A percentile compares a stretch with the other conserved stretches of the same genome.
Evolutionary conservation across 345 rosid genomes (phyloP).

Genomic region (Melaleuca alternifolia): DNA sequence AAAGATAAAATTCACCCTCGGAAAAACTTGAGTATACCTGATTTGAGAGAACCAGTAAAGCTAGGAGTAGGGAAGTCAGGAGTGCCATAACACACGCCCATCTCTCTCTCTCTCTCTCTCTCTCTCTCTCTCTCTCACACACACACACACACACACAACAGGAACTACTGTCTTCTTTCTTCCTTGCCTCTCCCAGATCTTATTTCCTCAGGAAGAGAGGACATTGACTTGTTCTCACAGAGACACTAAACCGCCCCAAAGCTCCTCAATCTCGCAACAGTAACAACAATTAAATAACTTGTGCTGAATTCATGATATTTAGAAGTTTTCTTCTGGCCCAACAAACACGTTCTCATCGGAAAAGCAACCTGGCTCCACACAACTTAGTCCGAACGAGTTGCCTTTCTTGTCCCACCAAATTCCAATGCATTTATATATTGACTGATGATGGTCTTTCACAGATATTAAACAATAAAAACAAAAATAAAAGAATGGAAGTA

Average conservation of each 20-base stretch:
- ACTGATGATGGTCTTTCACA: not conserved
- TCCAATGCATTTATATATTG: not conserved
- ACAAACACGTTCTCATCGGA: not conserved
- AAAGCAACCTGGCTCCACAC: not conserved
- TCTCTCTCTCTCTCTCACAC: not conserved
- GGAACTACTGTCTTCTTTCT: not conserved
- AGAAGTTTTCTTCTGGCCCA: not conserved
- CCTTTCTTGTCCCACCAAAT: not conserved
- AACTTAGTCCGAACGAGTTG: not conserved
- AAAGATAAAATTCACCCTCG: not conserved
- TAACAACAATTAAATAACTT: no score
- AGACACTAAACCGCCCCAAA: not conserved
- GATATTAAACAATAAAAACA: not conserved
- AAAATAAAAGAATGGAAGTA: no score
- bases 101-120: not conserved
- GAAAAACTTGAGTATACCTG: not conserved
- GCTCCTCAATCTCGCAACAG: not conserved
- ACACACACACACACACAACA: not conserved
- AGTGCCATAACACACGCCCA: conserved; percentile 6
- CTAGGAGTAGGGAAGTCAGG: conserved; percentile 2
- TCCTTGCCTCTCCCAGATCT: not conserved
- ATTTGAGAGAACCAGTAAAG: not conserved
- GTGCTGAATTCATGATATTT: no score
- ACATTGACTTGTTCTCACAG: not conserved
- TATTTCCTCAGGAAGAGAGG: not conserved